Evolutionary conservation across 495 filamentous ascomycete genomes (phyloP).

Genomic region (Aspergillus conjunctus): DNA sequence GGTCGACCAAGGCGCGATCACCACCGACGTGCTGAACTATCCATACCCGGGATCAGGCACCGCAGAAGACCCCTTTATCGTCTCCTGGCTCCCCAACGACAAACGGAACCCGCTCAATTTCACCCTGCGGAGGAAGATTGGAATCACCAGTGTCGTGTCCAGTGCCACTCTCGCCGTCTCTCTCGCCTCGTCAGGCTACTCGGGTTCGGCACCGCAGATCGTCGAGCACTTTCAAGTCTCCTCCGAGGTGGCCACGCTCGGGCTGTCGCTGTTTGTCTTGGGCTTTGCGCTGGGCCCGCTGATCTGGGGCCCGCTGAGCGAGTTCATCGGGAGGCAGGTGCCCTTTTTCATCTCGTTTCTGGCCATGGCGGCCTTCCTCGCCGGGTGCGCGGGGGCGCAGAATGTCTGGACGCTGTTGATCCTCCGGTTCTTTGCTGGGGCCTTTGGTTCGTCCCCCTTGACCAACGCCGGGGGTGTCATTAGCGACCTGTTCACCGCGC

Average conservation of each 20-base stretch:
- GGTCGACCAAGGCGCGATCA: neutral
- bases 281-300: neutral
- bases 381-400: conserved; percentile 55
- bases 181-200: neutral
- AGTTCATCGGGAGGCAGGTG: neutral
- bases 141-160: neutral
- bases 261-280: neutral
- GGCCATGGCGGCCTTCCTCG: conserved; percentile 53
- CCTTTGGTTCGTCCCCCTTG: conserved; percentile 66
- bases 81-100: neutral
- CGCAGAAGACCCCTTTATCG: neutral
- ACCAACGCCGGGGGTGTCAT: conserved; percentile 71
- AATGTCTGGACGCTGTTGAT: conserved; percentile 58
- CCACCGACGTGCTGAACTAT: neutral
- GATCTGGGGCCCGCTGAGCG: neutral
- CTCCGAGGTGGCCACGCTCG: neutral
- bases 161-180: neutral
- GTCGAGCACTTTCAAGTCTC: neutral
- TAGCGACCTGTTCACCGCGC: conserved; percentile 65
- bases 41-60: neutral
- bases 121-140: neutral
- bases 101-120: neutral
- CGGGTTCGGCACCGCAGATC: neutral
- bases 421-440: conserved; percentile 72
- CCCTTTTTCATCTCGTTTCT: conserved; percentile 26